Conservation (phyloP, 805 yeast genomes). For the Starmerella stigmatis region DNA sequence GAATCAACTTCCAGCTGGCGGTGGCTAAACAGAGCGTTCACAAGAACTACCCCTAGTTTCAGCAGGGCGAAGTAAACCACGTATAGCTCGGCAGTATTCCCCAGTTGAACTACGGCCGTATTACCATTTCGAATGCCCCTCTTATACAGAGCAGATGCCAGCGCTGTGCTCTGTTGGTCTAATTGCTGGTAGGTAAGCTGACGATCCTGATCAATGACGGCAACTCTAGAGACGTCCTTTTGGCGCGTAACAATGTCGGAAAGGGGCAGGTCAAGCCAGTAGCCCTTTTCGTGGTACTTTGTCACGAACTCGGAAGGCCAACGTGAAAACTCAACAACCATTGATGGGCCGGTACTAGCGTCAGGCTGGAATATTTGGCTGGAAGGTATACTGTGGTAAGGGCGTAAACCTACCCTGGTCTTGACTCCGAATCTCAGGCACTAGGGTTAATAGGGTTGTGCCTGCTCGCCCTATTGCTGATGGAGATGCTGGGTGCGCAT, state of each 20-base stretch:
- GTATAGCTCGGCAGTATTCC: conserved; percentile 15
- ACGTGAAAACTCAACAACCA: conserved; percentile 9
- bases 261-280: conserved; percentile 15
- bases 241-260: conserved; percentile 8
- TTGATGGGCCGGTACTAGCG: background rate
- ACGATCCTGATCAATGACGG: conserved; percentile 12
- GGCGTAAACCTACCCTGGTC: no score
- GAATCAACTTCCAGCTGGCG: conserved; percentile 15
- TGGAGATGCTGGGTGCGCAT: no score
- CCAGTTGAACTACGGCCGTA: conserved; percentile 16
- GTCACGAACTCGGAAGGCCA: conserved; percentile 14
- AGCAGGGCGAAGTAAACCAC: conserved; percentile 13
- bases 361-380: no score
- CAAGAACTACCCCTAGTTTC: conserved; percentile 14
- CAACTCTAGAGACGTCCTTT: background rate
- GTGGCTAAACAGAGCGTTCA: conserved; percentile 18
- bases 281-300: conserved; percentile 12
- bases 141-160: conserved; percentile 4
- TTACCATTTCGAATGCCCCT: conserved; percentile 13
- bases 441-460: no score
- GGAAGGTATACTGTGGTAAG: no score
- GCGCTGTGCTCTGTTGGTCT: background rate
- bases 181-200: conserved; percentile 9
- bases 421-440: no score
- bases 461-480: no score